These are phyloP conservation scores for Cladosporium sp. DNA, from an alignment of 2,329 filamentous ascomycete species.

Conservation along the genomic window DNA sequence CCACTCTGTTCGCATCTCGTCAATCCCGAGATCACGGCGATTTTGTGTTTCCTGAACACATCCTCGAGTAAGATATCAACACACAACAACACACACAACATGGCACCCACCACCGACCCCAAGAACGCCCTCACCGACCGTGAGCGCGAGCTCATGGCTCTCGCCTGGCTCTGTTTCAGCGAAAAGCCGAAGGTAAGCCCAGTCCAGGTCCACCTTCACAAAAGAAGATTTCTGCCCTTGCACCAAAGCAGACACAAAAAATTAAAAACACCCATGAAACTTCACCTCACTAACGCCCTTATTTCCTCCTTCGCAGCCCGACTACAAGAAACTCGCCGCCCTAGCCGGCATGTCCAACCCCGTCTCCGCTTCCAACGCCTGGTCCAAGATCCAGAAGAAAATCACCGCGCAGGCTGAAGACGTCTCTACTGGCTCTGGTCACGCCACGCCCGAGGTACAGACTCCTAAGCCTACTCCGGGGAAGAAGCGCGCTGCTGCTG, in stretches of 20 bases:
- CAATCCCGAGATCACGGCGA: neutral
- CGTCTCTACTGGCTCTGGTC: neutral
- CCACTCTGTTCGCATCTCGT: neutral
- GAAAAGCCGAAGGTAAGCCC: constrained; percentile 27
- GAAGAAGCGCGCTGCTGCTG: constrained; percentile 18
- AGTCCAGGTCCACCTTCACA: neutral
- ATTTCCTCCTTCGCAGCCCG: constrained; percentile 17
- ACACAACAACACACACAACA: neutral
- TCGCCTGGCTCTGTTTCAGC: constrained; percentile 27
- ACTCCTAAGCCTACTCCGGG: constrained; percentile 16
- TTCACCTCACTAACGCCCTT: too few relatives aligned
- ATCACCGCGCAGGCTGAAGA: constrained; percentile 17
- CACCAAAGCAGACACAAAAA: too few relatives aligned
- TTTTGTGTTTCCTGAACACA: neutral
- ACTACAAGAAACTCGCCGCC: constrained; percentile 25
- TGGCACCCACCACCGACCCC: neutral
- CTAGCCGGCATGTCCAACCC: constrained; percentile 23
- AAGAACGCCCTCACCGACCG: constrained; percentile 21
- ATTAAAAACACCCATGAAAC: too few relatives aligned
- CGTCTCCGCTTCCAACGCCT: constrained; percentile 30
- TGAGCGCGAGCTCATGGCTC: constrained; percentile 23
- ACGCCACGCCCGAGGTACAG: constrained; percentile 14
- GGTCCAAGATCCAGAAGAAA: constrained; percentile 32
- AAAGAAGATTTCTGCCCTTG: too few relatives aligned
- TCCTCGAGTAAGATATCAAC: neutral